Base-by-base conservation (phyloP, 176 grass and related monocot species). In the Hyparrhenia diplandra region DNA sequence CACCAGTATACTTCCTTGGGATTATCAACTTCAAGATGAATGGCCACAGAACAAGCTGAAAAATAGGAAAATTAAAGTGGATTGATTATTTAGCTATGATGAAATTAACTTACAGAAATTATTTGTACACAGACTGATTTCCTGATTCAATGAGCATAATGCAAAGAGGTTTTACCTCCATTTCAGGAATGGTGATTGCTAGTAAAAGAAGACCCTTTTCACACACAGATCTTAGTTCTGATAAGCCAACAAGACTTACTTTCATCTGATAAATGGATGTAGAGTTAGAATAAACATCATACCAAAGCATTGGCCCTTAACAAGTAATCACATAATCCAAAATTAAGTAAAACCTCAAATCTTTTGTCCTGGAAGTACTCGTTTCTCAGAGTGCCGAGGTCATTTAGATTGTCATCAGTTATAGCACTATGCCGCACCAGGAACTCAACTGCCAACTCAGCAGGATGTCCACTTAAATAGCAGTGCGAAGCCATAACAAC, bases 401-500 rank as follows among this genome's bases (percentile, higher is more conserved):
- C 83, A 88, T 78, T 85, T 85, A 89, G 80, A 79, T 94, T 86
- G 1, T 92, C 88, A 57, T 94, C 89, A 27, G 82, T 89, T 89
- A 92, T 83, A 80, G 95, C 90, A 89, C 90, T 94, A 80, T 98
- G 92, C 43, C 75, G 78, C 64, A 94, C 87, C 81, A 98, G 87
- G 82, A 91, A 98, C 76, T 98, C 90, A 66, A 98, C 88, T 36
- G 90, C 84, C 35, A 94, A 66, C 78, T 98, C 92, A 73, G 89
- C 95, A 83, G 95, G 74, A 65, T 74, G 88, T 36, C 92, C 90
- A 71, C 90, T 94, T 76, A 98, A 82, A 66, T 98, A 94, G 78
- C 95, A 94, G 83, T 98, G 92, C 58, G 92, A n/a, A 89, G 95
- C 95, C 95, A 98, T 94, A 81, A 98, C 92, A 87, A 98, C 90